Base-by-base conservation (phyloP, 2,329 filamentous ascomycete genomes). In the Aspergillus intermedius region DNA sequence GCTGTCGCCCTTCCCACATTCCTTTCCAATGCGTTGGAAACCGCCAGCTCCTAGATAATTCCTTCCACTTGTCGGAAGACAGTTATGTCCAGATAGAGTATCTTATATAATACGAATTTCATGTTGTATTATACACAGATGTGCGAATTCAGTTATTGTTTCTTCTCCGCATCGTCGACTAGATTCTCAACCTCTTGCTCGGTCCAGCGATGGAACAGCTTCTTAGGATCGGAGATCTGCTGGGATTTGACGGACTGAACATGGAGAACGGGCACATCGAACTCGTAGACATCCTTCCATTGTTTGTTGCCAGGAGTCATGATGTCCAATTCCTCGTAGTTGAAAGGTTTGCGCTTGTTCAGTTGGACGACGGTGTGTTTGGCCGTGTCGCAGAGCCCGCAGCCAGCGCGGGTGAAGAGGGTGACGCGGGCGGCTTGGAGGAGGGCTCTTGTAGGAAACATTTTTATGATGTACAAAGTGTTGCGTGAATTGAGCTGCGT, bases 241-340 rank as follows among this genome's bases (percentile, higher is more conserved):
- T 74, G 68, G 21, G 67, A 57, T 43, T 64, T 52, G 51, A 61
- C 69, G 61, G 62, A 77, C 32, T 75, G 78, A 39, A 83, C 70
- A 60, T 84, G 81, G 25, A 84, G 71, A 52, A 84, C 81, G 0
- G 81, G 81, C 3, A 81, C 80, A 57, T 84, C 81, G 51, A 83
- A 83, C 44, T 83, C 80, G 57, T 84, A 84, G 13, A 80, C 64
- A 49, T 74, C 68, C 57, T 76, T 83, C 81, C 81, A 84, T 44
- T 72, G 65, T 52, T 77, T 69, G 45, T 82, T 75, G 3, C 66
- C 71, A 0, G 71, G 63, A 3, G 69, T 70, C 75, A 82, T 80
- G 46, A 84, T 78, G 57, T 84, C 75, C 50, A 82, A 67, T 62
- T 84, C 80, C 2, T 72, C 56, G 60, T 82, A 83, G 49, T 76